A percentile compares a stretch with the other conserved stretches of the same genome.
Conservation (phyloP, 1,139 yeast species). For the Taiozyma sp. region DNA sequence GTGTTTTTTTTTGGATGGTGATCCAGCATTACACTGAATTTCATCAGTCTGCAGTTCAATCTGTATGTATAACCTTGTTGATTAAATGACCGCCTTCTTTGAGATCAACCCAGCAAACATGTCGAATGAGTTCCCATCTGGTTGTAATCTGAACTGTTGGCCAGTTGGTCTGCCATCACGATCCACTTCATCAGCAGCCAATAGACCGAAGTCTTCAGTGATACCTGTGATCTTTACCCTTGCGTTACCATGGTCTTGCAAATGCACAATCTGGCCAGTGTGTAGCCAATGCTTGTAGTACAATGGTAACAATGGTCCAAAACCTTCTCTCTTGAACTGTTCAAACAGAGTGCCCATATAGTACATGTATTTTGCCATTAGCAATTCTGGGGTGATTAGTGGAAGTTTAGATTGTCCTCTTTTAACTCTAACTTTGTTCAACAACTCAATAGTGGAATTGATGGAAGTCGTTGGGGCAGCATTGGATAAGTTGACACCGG, state of each 20-base stretch:
- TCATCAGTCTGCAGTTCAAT: background rate
- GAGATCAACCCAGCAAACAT: constrained; percentile 91
- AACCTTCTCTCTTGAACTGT: constrained; percentile 61
- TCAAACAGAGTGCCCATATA: constrained; percentile 59
- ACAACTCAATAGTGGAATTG: constrained; percentile 57
- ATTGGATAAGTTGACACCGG: constrained; percentile 82
- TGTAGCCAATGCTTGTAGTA: constrained; percentile 91
- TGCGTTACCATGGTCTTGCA: constrained; percentile 42
- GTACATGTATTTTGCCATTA: constrained; percentile 67
- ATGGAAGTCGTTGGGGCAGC: constrained; percentile 91
- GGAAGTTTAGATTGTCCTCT: constrained; percentile 41
- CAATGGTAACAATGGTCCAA: constrained; percentile 60
- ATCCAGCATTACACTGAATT: background rate
- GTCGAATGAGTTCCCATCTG: constrained; percentile 97
- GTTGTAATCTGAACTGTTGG: constrained; percentile 67
- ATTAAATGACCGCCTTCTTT: constrained; percentile 34
- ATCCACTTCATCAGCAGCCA: constrained; percentile 66
- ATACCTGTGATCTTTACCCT: constrained; percentile 75
- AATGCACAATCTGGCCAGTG: constrained; percentile 53
- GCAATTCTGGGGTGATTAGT: constrained; percentile 51
- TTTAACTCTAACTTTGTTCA: constrained; percentile 47
- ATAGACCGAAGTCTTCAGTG: constrained; percentile 76
- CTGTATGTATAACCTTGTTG: background rate
- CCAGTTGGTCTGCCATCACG: constrained; percentile 43
- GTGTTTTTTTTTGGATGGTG: background rate